Percentiles rank a stretch among this genome's conserved stretches.
Evolutionary conservation across 2,329 filamentous ascomycete genomes (phyloP).

Genomic region (Scytalidium lignicola): DNA sequence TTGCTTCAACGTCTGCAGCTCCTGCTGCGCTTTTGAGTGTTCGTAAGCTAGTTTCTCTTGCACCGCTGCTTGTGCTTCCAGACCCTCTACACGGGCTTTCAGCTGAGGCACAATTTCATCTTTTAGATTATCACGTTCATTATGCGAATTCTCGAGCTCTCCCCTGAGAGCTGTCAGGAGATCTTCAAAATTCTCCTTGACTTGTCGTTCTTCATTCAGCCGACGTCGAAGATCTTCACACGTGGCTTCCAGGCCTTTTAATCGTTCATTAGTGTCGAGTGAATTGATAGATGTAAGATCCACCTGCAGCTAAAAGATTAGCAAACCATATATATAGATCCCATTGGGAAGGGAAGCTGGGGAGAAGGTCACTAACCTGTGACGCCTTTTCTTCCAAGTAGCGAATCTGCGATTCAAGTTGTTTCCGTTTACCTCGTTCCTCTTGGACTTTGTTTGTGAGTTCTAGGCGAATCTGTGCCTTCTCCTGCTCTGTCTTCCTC

Average conservation of each 20-base stretch:
- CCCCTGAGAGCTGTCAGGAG: conserved; percentile 76
- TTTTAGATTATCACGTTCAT: conserved; percentile 86
- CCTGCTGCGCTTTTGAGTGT: conserved; percentile 79
- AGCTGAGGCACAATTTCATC: conserved; percentile 83
- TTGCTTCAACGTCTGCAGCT: conserved; percentile 64
- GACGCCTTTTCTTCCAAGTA: conserved; percentile 75
- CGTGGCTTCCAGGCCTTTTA: conserved; percentile 72
- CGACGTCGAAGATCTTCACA: conserved; percentile 81
- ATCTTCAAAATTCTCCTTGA: conserved; percentile 92
- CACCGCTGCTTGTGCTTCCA: conserved; percentile 70
- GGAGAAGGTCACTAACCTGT: conserved; percentile 38
- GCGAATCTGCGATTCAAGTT: conserved; percentile 79
- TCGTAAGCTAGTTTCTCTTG: conserved; percentile 73
- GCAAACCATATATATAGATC: not conserved
- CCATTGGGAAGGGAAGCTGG: not conserved
- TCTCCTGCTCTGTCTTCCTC: conserved; percentile 83
- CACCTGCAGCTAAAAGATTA: conserved; percentile 20
- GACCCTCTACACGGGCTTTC: conserved; percentile 67
- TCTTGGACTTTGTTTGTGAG: conserved; percentile 83
- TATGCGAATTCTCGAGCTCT: conserved; percentile 75
- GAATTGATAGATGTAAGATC: conserved; percentile 47
- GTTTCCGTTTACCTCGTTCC: conserved; percentile 69
- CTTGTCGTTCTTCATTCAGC: conserved; percentile 76
- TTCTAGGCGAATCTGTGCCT: conserved; percentile 78
- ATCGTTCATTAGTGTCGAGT: conserved; percentile 52